A percentile compares a stretch with the other conserved stretches of the same genome.
These are phyloP conservation scores for Pulveroboletus sp. DNA, from an alignment of 768 basidiomycete species.

Conservation along the genomic window DNA sequence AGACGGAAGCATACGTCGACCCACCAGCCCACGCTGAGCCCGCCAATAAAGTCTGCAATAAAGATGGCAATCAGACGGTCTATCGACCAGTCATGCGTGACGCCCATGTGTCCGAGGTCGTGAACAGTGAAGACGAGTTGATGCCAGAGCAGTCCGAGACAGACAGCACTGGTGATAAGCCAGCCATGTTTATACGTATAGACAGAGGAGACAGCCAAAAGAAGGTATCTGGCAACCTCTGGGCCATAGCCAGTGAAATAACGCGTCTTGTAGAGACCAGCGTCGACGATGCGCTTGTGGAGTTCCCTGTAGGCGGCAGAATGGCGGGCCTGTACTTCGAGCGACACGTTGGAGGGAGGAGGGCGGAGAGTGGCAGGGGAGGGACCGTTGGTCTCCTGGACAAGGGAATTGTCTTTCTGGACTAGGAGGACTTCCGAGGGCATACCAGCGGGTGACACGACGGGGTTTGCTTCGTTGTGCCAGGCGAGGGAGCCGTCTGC, in stretches of 20 bases:
- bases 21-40: slow-evolving; percentile 98
- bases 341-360: slow-evolving; percentile 50
- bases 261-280: slow-evolving; percentile 81
- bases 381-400: slow-evolving; percentile 33
- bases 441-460: slow-evolving; percentile 31
- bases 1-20: slow-evolving; percentile 69
- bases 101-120: slow-evolving; percentile 92
- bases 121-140: slow-evolving; percentile 91
- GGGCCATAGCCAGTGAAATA: slow-evolving; percentile 87
- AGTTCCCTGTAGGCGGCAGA: slow-evolving; percentile 77
- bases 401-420: slow-evolving; percentile 32
- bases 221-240: slow-evolving; percentile 73
- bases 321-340: slow-evolving; percentile 56
- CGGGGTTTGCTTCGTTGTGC: slow-evolving; percentile 56
- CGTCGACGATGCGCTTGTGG: slow-evolving; percentile 65
- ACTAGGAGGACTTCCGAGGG: slow-evolving; percentile 63
- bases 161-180: slow-evolving; percentile 71
- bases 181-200: slow-evolving; percentile 59
- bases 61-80: slow-evolving; percentile 79
- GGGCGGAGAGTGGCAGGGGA: slow-evolving; percentile 45
- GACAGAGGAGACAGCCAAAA: slow-evolving; percentile 56
- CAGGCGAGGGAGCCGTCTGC: slow-evolving; percentile 44
- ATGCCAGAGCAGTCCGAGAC: slow-evolving; percentile 90
- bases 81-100: slow-evolving; percentile 79
- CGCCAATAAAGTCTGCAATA: slow-evolving; percentile 84